Percentiles rank a stretch among this genome's conserved stretches.
These are phyloP conservation scores for Penicillium arizonense DNA, from an alignment of 495 filamentous ascomycete genomes.

Conservation along the genomic window DNA sequence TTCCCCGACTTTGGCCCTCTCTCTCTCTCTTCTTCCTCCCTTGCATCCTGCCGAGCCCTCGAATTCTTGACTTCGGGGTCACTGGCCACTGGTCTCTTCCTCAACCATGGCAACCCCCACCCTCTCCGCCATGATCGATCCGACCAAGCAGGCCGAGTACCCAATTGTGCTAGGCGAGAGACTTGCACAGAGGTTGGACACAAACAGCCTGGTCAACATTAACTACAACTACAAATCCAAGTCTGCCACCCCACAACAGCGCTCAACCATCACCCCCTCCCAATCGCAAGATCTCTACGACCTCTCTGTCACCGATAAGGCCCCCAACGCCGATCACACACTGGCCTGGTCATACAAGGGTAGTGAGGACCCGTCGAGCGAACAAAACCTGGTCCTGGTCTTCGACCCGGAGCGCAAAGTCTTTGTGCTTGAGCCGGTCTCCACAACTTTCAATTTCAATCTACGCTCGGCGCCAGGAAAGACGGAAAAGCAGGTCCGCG, in stretches of 20 bases:
- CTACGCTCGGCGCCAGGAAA: conserved; percentile 49
- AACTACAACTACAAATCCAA: conserved; percentile 57
- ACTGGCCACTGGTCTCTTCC: neutral
- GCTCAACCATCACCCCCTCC: conserved; percentile 38
- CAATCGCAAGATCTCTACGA: conserved; percentile 42
- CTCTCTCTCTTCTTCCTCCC: neutral
- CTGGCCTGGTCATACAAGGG: conserved; percentile 51
- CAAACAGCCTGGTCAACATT: conserved; percentile 37
- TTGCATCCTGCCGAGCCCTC: neutral
- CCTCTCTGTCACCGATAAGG: conserved; percentile 51
- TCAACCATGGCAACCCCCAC: conserved; percentile 37
- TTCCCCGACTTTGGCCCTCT: conserved; percentile 7
- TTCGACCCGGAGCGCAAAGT: conserved; percentile 51
- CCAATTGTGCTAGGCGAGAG: conserved; percentile 45
- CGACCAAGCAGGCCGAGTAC: conserved; percentile 50
- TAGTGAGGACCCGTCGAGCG: conserved; percentile 43
- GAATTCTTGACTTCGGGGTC: neutral
- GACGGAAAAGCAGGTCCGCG: conserved; percentile 41
- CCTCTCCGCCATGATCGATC: conserved; percentile 43
- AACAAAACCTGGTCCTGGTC: conserved; percentile 46
- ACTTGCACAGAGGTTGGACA: conserved; percentile 25
- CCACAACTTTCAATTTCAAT: conserved; percentile 56
- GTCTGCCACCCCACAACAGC: conserved; percentile 38
- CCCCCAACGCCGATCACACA: conserved; percentile 39
- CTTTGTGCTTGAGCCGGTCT: conserved; percentile 51